Conservation (phyloP, 495 filamentous ascomycete species). For the Aspergillus ostianus region DNA sequence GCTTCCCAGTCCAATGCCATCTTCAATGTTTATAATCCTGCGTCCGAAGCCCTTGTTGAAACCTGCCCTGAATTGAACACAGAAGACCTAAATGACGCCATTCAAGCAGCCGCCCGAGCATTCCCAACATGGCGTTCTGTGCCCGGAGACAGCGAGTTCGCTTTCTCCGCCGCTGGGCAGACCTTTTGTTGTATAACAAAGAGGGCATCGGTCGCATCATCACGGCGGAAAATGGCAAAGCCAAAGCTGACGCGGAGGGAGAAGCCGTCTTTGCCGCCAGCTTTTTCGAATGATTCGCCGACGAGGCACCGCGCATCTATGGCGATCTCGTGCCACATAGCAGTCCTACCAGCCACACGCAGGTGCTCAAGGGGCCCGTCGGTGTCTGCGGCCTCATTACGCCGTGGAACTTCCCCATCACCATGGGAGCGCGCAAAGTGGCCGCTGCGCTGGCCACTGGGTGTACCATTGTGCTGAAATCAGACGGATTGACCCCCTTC, state of each 20-base stretch:
- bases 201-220: conserved; percentile 66
- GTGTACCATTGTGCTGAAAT: conserved; percentile 51
- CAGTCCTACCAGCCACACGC: conserved; percentile 17
- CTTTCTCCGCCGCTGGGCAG: conserved; percentile 29
- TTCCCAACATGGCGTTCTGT: conserved; percentile 64
- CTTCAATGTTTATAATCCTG: conserved; percentile 71
- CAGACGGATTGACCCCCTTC: conserved; percentile 49
- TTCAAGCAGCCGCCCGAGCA: conserved; percentile 64
- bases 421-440: conserved; percentile 84
- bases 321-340: conserved; percentile 65
- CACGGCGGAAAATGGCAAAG: conserved; percentile 75
- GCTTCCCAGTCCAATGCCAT: conserved; percentile 62
- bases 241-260: conserved; percentile 67
- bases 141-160: conserved; percentile 70
- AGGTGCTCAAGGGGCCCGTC: conserved; percentile 33
- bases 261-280: conserved; percentile 71
- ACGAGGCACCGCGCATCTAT: conserved; percentile 70
- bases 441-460: conserved; percentile 56
- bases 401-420: conserved; percentile 79
- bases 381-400: conserved; percentile 37
- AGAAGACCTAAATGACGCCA: conserved; percentile 52
- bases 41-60: conserved; percentile 65
- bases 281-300: conserved; percentile 81
- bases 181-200: conserved; percentile 69
- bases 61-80: conserved; percentile 62